These are phyloP conservation scores for Salvia hispanica DNA, from an alignment of 257 asterid genomes.

Conservation along the genomic window DNA sequence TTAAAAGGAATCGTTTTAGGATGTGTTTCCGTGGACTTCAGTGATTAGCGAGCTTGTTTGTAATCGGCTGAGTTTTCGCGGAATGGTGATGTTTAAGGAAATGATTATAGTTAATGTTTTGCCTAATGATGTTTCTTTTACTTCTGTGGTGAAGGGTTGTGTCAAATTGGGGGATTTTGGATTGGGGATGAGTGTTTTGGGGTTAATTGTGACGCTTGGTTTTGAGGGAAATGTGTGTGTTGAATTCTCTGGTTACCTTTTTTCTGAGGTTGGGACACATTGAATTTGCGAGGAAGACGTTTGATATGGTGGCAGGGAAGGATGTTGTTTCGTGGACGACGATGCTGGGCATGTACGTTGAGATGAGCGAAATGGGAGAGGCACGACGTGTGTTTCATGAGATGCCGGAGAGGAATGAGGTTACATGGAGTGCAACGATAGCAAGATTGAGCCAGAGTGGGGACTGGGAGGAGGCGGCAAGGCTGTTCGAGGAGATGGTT, in stretches of 20 bases:
- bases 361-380: constrained; percentile 54
- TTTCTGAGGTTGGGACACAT: constrained; percentile 49
- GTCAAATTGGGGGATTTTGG: constrained; percentile 54
- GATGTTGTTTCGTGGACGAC: constrained; percentile 88
- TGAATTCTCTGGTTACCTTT: constrained; percentile 64
- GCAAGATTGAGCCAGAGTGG: constrained; percentile 79
- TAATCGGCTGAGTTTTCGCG: too few species aligned
- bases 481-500: constrained; percentile 59
- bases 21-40: too few species aligned
- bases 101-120: too few species aligned
- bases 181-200: too few species aligned
- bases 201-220: too few species aligned
- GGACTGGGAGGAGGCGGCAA: constrained; percentile 58
- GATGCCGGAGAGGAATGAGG: constrained; percentile 76
- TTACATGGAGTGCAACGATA: constrained; percentile 81
- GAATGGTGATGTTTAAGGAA: too few species aligned
- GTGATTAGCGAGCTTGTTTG: too few species aligned
- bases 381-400: too few species aligned
- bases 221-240: constrained; percentile 53
- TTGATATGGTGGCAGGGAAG: constrained; percentile 54
- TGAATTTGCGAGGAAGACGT: constrained; percentile 53
- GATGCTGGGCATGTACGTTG: constrained; percentile 56
- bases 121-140: constrained; percentile 76
- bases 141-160: constrained; percentile 57
- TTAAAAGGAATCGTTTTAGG: too few species aligned